Conservation (phyloP, 768 basidiomycete genomes). For the Phanerodontia chrysosporium region DNA sequence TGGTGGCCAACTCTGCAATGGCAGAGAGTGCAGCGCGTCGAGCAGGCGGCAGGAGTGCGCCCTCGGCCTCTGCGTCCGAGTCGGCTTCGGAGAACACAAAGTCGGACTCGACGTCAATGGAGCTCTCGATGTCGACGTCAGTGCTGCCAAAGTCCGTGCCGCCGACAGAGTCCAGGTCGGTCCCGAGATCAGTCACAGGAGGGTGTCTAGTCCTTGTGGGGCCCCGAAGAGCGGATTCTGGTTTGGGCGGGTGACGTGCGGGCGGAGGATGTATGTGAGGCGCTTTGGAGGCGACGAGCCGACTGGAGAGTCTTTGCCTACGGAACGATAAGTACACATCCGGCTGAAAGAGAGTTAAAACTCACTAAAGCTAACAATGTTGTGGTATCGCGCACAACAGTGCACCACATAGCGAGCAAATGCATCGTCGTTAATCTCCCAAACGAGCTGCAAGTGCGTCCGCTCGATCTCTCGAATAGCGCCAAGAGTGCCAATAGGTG, state of each 20-base stretch:
- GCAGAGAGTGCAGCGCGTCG: conserved; percentile 15
- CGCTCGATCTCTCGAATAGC: conserved; percentile 62
- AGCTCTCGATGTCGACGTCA: conserved; percentile 41
- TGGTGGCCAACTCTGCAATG: conserved; percentile 22
- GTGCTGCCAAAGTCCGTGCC: neutral
- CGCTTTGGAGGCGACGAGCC: conserved; percentile 32
- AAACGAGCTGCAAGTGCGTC: conserved; percentile 64
- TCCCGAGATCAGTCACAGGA: conserved; percentile 64
- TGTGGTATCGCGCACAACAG: conserved; percentile 76
- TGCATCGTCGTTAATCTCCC: conserved; percentile 65
- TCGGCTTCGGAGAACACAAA: conserved; percentile 18
- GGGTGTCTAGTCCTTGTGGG: conserved; percentile 57
- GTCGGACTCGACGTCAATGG: conserved; percentile 46
- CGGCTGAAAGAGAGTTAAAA: neutral
- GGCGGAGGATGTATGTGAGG: conserved; percentile 76
- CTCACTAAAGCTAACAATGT: conserved; percentile 75
- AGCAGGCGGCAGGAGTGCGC: conserved; percentile 7
- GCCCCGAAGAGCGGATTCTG: conserved; percentile 42
- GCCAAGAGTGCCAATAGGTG: conserved; percentile 46
- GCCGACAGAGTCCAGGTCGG: conserved; percentile 13
- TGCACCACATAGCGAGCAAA: conserved; percentile 82
- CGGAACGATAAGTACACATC: neutral
- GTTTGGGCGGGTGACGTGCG: conserved; percentile 51
- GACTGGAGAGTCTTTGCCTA: conserved; percentile 54
- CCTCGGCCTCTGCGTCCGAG: conserved; percentile 25